Base-by-base conservation (phyloP, 2,329 filamentous ascomycete species). In the Paramyrothecium roridum region DNA sequence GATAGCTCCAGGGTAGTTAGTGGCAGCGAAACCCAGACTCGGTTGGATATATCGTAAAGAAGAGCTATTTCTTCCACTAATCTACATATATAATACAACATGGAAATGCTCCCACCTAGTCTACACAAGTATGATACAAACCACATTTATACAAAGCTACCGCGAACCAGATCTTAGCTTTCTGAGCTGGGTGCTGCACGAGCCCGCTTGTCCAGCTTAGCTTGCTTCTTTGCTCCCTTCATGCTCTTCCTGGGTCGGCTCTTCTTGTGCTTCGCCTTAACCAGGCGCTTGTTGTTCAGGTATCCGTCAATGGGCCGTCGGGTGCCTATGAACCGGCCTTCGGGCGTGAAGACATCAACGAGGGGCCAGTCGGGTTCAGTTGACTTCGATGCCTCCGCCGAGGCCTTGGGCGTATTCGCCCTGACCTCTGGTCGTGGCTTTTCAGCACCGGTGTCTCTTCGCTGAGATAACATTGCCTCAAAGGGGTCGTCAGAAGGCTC, bases 261-360 rank as follows among this genome's bases (percentile, higher is more conserved):
- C 61, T 74, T 80, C 64, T 73, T 76, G 55, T 80, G 77, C 55
- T 78, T 73, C 21, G 72, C 72, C 22, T 76, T 71, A n/a, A 77
- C 72, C 16, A 73, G 76, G 26, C 83, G 82, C 67, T 84, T 84
- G 60, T 81, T 82, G 52, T 87, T 69, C 56, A 87, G 56, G 82
- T 86, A 92, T 8, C 85, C 90, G 63, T 88, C 86, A 78, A 96
- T 86, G 1, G 90, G 88, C 60, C 68, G 70, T 37, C 91, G 79
- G 11, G 76, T 74, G 1, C 81, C 87, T 30, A 98, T 78, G 63
- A 89, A 95, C 63, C 85, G 86, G n/a, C 95, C 95, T 56, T 91
- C 81, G 0, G 95, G 95, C 26, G 83, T 89, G 65, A 89, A 97
- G 0, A 98, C 85, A 61, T 98, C 93, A 8, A 99, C 82, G 11